A percentile compares a stretch with the other conserved stretches of the same genome.
Evolutionary conservation across 306 rosid genomes (phyloP).

Genomic region (Gillenia trifoliata): DNA sequence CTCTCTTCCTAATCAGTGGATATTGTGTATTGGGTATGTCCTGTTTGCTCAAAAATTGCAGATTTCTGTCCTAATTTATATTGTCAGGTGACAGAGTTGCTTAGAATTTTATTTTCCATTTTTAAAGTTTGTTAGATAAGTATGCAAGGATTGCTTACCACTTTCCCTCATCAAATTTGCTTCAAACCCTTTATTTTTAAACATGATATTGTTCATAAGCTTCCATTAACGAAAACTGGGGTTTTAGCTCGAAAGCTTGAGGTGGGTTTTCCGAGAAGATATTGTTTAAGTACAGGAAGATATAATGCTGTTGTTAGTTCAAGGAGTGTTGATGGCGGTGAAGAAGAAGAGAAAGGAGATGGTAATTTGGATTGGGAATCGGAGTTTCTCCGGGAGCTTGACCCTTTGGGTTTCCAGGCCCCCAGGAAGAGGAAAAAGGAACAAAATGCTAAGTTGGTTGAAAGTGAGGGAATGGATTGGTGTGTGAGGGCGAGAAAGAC

Average conservation of each 20-base stretch:
- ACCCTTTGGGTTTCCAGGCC: constrained; percentile 57
- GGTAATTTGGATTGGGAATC: constrained; percentile 54
- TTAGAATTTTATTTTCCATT: neutral
- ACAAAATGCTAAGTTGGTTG: constrained; percentile 40
- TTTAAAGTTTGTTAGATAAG: constrained; percentile 1
- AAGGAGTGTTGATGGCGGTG: constrained; percentile 12
- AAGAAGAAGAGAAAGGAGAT: constrained; percentile 20
- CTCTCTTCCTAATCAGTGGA: neutral
- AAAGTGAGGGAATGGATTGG: constrained; percentile 80
- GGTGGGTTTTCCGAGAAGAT: constrained; percentile 21
- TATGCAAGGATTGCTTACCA: constrained; percentile 55
- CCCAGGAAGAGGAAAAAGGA: constrained; percentile 56
- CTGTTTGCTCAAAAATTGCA: neutral
- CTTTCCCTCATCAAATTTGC: constrained; percentile 44
- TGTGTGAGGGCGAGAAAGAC: constrained; percentile 68
- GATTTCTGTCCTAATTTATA: neutral
- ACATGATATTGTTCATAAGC: constrained; percentile 24
- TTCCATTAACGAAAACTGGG: constrained; percentile 27
- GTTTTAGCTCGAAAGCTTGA: constrained; percentile 19
- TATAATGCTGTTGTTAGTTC: constrained; percentile 14
- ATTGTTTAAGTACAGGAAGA: constrained; percentile 29
- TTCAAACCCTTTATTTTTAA: constrained; percentile 42
- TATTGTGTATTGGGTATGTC: neutral
- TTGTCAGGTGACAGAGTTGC: neutral
- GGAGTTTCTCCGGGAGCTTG: constrained; percentile 64